phyloP scores from a whole-genome alignment of 176 grass and related monocot genomes.

The Alloteropsis semialata region DNA sequence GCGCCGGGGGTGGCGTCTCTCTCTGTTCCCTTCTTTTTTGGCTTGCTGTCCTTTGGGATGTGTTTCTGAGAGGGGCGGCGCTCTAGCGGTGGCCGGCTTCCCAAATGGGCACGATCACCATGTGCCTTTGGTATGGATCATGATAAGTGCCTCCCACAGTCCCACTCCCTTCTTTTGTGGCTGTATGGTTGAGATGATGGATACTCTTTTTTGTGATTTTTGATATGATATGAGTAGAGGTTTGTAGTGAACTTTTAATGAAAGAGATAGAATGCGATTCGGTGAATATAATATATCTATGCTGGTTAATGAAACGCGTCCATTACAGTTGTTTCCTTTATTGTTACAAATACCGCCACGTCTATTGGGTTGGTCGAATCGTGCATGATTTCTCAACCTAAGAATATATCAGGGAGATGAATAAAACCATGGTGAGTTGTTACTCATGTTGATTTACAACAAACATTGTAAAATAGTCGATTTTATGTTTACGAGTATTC shows the following conservation, averaged over 20 bases:
- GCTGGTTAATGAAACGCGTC: neutral
- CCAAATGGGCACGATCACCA: neutral
- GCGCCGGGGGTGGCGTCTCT: neutral
- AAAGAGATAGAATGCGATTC: too few relatives aligned
- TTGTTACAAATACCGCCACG: neutral
- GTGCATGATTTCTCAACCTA: neutral
- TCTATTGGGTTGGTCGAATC: neutral
- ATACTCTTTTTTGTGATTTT: neutral
- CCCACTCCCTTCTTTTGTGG: neutral
- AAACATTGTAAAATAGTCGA: neutral
- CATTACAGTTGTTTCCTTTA: too few relatives aligned
- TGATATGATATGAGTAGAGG: neutral
- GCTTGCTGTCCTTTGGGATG: neutral
- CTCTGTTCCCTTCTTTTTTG: neutral
- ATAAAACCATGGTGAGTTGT: neutral
- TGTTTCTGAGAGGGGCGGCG: neutral
- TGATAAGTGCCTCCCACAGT: neutral
- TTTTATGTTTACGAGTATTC: neutral
- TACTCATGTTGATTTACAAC: neutral
- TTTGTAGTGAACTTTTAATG: neutral
- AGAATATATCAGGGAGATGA: neutral
- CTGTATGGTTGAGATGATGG: neutral
- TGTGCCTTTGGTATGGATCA: neutral
- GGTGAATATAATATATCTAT: neutral
- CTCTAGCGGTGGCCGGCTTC: neutral